Base-by-base conservation (phyloP, 2,329 filamentous ascomycete species). In the Hypoxylon sp. region DNA sequence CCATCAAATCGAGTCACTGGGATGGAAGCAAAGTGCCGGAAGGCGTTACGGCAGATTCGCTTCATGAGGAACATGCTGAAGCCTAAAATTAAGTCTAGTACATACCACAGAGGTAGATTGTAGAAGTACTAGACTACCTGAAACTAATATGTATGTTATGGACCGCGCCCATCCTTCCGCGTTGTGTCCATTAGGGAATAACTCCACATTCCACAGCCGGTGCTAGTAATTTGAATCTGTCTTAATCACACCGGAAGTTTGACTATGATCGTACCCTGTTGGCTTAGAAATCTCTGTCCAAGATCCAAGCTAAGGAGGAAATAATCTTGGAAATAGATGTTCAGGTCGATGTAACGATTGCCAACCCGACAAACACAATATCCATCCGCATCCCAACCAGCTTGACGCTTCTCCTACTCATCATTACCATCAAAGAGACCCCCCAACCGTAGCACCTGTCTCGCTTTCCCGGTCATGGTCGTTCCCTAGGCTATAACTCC, bases 1-100 rank as follows among this genome's bases (percentile, higher is more conserved):
- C 85, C 21, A 83, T 83, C 72, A 81, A 77, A 55, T 84, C 82
- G 8, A 65, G 70, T 52, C 77, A 75, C 29, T 80, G 79, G 79
- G 74, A 78, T 55, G 71, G 71, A 48, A 74, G 71, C 56, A 76
- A 76, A 66, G 68, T 69, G 29, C 71, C 70, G 32, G 67, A 71
- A 12, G 68, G 62, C 19, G 54, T 39, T 12, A 14, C 43, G 2
- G 53, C 27, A 27, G 62, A 68, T 12, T 68, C 67, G 7, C 41
- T 53, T 12, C 66, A 70, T n/a, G 67, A 70, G 30, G 63, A 63
- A 39, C 61, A 66, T 27, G 53, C 25, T 14, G 56, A 59, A 12
- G 64, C 51, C n/a, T 67, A 67, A 27, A 52, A 27, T 11, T 21
- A 39, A 21, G 23, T 8, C 39, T 37, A 41, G 32, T 16, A 21